Evolutionary conservation across 2,329 filamentous ascomycete species (phyloP).

Genomic region (Amauroascus verrucosus): DNA sequence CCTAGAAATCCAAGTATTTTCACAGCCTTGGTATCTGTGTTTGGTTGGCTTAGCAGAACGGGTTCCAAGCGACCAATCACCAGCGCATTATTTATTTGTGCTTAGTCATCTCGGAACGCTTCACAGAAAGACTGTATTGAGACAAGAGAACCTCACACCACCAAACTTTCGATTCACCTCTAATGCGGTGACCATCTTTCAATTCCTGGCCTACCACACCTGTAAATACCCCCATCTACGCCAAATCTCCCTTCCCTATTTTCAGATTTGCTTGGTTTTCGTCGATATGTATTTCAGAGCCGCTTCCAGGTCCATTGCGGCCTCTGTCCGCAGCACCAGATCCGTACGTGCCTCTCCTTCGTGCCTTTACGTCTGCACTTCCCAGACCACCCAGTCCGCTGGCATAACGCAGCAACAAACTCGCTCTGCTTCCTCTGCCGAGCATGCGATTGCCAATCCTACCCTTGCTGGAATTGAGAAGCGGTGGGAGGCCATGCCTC

Average conservation of each 20-base stretch:
- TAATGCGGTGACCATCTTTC: constrained; percentile 8
- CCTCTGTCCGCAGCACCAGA: constrained; percentile 27
- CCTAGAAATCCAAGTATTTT: too few species aligned
- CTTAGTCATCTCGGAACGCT: constrained; percentile 14
- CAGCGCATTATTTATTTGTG: not conserved
- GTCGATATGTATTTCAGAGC: constrained; percentile 40
- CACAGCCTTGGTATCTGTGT: not conserved
- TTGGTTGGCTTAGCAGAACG: not conserved
- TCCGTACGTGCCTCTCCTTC: constrained; percentile 29
- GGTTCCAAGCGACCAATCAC: not conserved
- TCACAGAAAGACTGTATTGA: constrained; percentile 4
- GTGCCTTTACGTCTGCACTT: constrained; percentile 30
- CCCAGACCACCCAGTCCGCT: constrained; percentile 27
- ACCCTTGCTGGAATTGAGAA: constrained; percentile 98
- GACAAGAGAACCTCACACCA: constrained; percentile 13
- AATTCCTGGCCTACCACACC: not conserved
- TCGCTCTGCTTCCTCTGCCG: constrained; percentile 46
- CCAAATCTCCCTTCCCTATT: constrained; percentile 21
- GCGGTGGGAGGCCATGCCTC: constrained; percentile 95
- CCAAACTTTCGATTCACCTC: constrained; percentile 9
- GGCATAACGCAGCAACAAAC: constrained; percentile 40
- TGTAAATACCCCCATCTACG: constrained; percentile 16
- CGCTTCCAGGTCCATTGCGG: constrained; percentile 37
- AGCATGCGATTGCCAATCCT: constrained; percentile 94
- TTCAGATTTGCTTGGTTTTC: not conserved